Evolutionary conservation across 345 rosid genomes (phyloP).

Genomic region (Eutrema heterophyllum): DNA sequence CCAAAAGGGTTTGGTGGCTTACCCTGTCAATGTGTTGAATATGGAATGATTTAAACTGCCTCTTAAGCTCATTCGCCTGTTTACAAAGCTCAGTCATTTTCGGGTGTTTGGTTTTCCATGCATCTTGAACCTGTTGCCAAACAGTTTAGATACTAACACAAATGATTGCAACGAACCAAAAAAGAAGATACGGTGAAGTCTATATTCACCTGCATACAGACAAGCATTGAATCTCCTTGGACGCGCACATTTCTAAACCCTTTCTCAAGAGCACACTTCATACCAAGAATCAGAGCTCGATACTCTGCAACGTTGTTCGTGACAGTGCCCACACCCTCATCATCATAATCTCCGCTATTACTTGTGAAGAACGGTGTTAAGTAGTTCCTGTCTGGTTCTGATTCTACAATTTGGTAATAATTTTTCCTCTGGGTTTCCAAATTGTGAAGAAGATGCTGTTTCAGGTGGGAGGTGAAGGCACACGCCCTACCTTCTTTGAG

Average conservation of each 20-base stretch:
- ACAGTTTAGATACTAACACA: background rate
- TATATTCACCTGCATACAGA: constrained; percentile 69
- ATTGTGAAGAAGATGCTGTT: constrained; percentile 75
- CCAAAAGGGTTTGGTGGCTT: constrained; percentile 13
- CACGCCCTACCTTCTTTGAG: constrained; percentile 99
- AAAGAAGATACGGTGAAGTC: background rate
- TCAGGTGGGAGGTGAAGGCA: constrained; percentile 98
- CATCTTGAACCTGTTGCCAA: constrained; percentile 55
- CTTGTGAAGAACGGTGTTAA: constrained; percentile 86
- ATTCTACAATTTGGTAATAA: too few relatives aligned
- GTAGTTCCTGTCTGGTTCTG: constrained; percentile 73
- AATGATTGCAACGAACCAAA: background rate
- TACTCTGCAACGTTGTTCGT: constrained; percentile 91
- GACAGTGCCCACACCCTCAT: constrained; percentile 56
- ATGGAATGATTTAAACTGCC: constrained; percentile 54
- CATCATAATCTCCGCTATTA: constrained; percentile 65
- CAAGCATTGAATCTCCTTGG: constrained; percentile 79
- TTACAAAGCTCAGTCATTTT: constrained; percentile 60
- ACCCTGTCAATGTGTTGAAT: constrained; percentile 72
- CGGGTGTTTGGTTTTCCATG: constrained; percentile 63
- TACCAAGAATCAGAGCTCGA: constrained; percentile 65
- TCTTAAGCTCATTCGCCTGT: constrained; percentile 66
- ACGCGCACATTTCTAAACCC: constrained; percentile 55
- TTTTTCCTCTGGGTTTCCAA: too few relatives aligned
- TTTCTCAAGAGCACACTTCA: constrained; percentile 58